Evolutionary conservation across 345 rosid genomes (phyloP), one percentile per base, ranked within the genome.

Genomic region (Anacardium occidentale): DNA sequence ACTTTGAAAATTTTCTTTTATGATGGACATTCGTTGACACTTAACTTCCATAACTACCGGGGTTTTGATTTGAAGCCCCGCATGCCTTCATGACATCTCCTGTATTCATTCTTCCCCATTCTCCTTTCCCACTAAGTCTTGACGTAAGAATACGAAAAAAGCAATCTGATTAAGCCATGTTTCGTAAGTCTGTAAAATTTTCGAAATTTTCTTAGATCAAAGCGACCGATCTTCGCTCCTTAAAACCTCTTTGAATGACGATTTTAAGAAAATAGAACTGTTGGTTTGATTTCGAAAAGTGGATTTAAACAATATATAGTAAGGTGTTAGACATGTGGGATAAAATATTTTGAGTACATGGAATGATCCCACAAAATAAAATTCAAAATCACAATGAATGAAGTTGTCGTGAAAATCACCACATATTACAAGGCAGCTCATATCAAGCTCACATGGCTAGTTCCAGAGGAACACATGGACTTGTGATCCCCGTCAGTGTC

Each of bases 11-110:
- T 24, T 40, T 11, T 26, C 52, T 47, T 62, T 53, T 24, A 68
- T 68, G 29, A 62, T 68, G 12, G 12, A 17, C 63, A 20, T 45
- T 34, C 14, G 64, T 50, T 68, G 71, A 68, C 72, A 65, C 78
- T 56, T 70, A 78, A 78, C 81, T 69, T 76, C 81, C 78, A 78
- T 74, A 78, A 69, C 81, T 58, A 71, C 68, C 74, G 58, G 66
- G 29, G 22, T 61, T 10, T 47, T 24, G 34, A 42, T 45, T 47
- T 37, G 42, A 37, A 37, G 65, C 42, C 8, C 44, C 74, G 60
- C 66, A 32, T 71, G 63, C 62, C 1, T 54, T 2, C 9, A 20
- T 7, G 1, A 13, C 14, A 1, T 2, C 2, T 13, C 5, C 56
- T 54, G 54, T 55, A 37, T 68, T 55, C 50, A 54, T 48, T 37